Evolutionary conservation across 768 basidiomycete species (phyloP), one percentile per base, ranked within the genome.

Genomic region (Hygrocybe coccinea): DNA sequence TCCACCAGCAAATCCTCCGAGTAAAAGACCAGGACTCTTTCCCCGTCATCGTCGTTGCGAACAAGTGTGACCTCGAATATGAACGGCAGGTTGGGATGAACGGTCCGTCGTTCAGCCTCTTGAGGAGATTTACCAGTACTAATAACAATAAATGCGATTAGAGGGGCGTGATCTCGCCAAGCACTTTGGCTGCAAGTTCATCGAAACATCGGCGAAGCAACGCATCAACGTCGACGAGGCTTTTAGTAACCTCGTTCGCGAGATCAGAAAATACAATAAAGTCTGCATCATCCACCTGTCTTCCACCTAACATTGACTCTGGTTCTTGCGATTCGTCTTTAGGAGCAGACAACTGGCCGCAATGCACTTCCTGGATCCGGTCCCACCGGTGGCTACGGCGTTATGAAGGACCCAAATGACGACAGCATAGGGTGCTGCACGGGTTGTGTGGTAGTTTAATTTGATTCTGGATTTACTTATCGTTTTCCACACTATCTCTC

Each of bases 121-220:
- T 41, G n/a, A 37, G 22, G 51, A 12, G 5, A 22, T 22, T 12
- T 34, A 8, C 25, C 35, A 8, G 9, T 19, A 7, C 19, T 35
- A 24, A 38, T 50, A n/a, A n/a, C 19, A 15, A 7, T 22, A 17
- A 36, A 5, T 11, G 29, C 29, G 29, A 8, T 17, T 70, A 97
- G 95, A 98, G 93, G 97, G 97, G 5, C 90, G 91, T 52, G 93
- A 97, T 64, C 85, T 98, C 48, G 97, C 97, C 0, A 92, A 93
- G 70, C 89, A 91, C 69, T 92, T 94, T 67, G 87, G 87, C 43
- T 94, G 92, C 76, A 90, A 88, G 65, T 97, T 94, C 71, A 90
- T 95, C 56, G 95, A 97, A 70, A 95, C 93, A 0, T 97, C 95
- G 2, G 95, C 94, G 45, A 97, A 97, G 73, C 89, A 94, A 66